Conservation (phyloP, 352 stramenopile species). For the Phytophthora citrophthora region DNA sequence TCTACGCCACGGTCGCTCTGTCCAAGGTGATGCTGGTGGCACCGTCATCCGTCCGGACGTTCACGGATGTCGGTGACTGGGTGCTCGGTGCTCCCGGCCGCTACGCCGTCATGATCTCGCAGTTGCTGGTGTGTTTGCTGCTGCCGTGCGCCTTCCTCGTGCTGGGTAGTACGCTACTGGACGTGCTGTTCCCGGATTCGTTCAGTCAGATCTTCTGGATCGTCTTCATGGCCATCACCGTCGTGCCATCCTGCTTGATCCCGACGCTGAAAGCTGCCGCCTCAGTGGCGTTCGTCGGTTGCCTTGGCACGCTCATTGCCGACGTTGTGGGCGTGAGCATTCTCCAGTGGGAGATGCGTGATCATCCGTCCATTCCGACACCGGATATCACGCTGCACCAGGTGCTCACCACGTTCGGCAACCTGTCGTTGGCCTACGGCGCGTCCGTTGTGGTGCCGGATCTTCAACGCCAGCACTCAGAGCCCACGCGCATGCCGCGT, state of each 20-base stretch:
- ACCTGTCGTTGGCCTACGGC: conserved; percentile 46
- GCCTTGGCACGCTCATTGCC: conserved; percentile 38
- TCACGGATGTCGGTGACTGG: conserved; percentile 54
- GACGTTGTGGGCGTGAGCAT: conserved; percentile 37
- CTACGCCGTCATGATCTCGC: conserved; percentile 48
- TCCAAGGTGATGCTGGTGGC: conserved; percentile 50
- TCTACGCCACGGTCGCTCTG: conserved; percentile 58
- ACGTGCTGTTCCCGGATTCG: conserved; percentile 58
- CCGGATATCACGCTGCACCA: conserved; percentile 42
- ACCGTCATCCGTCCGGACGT: conserved; percentile 47
- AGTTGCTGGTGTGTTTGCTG: conserved; percentile 54
- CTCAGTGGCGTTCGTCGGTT: conserved; percentile 33
- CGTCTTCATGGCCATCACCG: conserved; percentile 42
- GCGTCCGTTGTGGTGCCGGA: conserved; percentile 40
- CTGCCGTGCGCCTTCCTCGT: conserved; percentile 59
- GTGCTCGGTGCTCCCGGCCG: conserved; percentile 42
- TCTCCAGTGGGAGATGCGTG: conserved; percentile 39
- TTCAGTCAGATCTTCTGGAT: conserved; percentile 53
- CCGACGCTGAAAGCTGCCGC: conserved; percentile 37
- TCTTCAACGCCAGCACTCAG: conserved; percentile 48
- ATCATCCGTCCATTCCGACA: conserved; percentile 25
- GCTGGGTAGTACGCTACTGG: conserved; percentile 53
- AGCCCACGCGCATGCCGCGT: conserved; percentile 54
- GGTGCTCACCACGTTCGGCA: conserved; percentile 39
- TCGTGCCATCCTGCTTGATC: conserved; percentile 38